Evolutionary conservation across 176 grass and related monocot genomes (phyloP).

Genomic region (Secale cereale): DNA sequence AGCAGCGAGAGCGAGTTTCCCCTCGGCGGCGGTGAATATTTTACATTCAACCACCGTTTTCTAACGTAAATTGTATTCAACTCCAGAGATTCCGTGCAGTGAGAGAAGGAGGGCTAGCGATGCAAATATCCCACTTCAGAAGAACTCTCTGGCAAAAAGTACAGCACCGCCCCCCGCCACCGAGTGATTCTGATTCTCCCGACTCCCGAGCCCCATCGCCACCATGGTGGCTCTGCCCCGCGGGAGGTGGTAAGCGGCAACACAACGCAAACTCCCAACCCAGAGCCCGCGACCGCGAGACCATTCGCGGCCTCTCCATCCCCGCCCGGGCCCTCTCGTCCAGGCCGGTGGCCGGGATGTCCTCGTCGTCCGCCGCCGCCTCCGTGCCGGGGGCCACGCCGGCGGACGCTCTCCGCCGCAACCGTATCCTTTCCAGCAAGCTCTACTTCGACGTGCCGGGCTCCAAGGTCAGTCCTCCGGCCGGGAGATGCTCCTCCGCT

Average conservation of each 20-base stretch:
- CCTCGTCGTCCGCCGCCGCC: conserved; percentile 27
- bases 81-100: not conserved
- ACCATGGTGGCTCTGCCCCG: not conserved
- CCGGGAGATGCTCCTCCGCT: not conserved
- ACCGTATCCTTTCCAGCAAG: conserved; percentile 87
- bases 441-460: conserved; percentile 80
- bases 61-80: not conserved
- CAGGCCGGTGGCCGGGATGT: conserved; percentile 32
- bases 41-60: not conserved
- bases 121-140: not conserved
- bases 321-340: not conserved
- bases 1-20: not conserved
- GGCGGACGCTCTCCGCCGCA: conserved; percentile 41
- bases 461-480: conserved; percentile 52
- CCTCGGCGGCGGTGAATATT: conserved; percentile 1
- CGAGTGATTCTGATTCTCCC: conserved; percentile 11
- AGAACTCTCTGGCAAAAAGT: not conserved
- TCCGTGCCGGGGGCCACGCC: not conserved
- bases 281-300: not conserved
- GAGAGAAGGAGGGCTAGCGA: not conserved
- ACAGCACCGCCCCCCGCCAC: conserved; percentile 1
- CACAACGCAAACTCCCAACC: not conserved
- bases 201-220: conserved; percentile 6
- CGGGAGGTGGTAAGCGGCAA: not conserved
- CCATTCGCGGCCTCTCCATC: not conserved